Evolutionary conservation across 2,329 filamentous ascomycete species (phyloP), one percentile per base, ranked within the genome.

Genomic region (Helotiales sp.): DNA sequence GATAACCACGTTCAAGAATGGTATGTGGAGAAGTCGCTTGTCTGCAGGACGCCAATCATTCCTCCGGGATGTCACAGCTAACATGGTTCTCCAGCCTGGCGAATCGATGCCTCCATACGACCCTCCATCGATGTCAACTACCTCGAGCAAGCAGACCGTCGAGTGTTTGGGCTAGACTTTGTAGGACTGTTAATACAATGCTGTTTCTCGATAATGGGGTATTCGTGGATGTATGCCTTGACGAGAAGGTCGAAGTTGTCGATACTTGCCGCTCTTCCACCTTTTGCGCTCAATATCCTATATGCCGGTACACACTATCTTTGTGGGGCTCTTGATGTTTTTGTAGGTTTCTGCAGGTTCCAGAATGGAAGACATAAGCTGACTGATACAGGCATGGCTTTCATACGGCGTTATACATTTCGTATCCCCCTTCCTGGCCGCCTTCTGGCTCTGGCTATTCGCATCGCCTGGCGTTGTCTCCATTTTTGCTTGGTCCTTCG

Each of bases 401-500:
- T 93, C 93, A 0, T 97, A 97, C 71, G 93, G 93, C 52, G 81
- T 97, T 55, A 89, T 90, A 55, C 93, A 97, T 75, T 97, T 96
- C 69, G 89, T 87, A 29, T 89, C 88, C 17, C 93, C 93, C 8
- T 86, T 90, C 61, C 82, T 96, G 60, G 88, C 86, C 76, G 88
- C 90, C 36, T 77, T 81, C 9, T 79, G 91, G 69, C 86, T 96
- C 73, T 97, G 96, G 78, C 78, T 96, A 62, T 96, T 93, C 71
- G 91, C 86, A 7, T 89, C 93, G 0, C 93, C 93, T 1, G 90
- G 90, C 57, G 91, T 89, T 0, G 83, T 90, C 0, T 91, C 92
- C 2, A 86, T 91, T 17, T 97, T 93, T 70, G 91, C 91, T 15
- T 87, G 88, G 68, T 85, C 87, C 47, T 96, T 96, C 67, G 93